Conservation (phyloP, 768 basidiomycete genomes). For the Tricholoma matsutake region DNA sequence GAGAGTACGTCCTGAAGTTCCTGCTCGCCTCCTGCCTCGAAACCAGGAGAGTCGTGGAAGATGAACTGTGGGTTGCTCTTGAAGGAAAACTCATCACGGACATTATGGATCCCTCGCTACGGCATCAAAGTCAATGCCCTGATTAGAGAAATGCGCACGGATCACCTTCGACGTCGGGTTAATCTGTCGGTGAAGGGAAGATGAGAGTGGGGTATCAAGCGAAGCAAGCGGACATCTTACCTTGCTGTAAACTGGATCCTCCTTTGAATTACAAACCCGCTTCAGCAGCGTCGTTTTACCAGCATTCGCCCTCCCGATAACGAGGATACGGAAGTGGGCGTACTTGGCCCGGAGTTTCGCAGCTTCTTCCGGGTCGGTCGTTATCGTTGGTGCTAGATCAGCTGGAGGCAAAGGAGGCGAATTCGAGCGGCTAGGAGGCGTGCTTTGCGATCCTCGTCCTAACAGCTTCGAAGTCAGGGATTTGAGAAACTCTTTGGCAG, state of each 20-base stretch:
- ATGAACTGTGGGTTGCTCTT: conserved; percentile 30
- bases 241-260: conserved; percentile 20
- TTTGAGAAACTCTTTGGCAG: background rate
- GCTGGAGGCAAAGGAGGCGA: background rate
- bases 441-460: background rate
- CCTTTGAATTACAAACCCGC: conserved; percentile 30
- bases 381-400: background rate
- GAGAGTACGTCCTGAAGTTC: conserved; percentile 27
- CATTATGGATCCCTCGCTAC: conserved; percentile 34
- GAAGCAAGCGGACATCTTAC: background rate
- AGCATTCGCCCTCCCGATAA: conserved; percentile 37
- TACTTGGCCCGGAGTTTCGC: background rate
- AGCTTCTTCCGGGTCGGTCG: background rate
- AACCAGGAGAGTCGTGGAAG: conserved; percentile 41
- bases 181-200: background rate
- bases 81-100: conserved; percentile 28
- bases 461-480: conserved; percentile 2
- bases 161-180: conserved; percentile 2
- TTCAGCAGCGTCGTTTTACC: conserved; percentile 40
- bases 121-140: conserved; percentile 1
- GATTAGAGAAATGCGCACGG: background rate
- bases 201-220: background rate
- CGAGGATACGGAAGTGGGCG: conserved; percentile 30
- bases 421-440: background rate
- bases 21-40: conserved; percentile 30